A percentile compares a stretch with the other conserved stretches of the same genome.
phyloP scores from a whole-genome alignment of 169 alveolate species.

The Toxoplasma gondii region DNA sequence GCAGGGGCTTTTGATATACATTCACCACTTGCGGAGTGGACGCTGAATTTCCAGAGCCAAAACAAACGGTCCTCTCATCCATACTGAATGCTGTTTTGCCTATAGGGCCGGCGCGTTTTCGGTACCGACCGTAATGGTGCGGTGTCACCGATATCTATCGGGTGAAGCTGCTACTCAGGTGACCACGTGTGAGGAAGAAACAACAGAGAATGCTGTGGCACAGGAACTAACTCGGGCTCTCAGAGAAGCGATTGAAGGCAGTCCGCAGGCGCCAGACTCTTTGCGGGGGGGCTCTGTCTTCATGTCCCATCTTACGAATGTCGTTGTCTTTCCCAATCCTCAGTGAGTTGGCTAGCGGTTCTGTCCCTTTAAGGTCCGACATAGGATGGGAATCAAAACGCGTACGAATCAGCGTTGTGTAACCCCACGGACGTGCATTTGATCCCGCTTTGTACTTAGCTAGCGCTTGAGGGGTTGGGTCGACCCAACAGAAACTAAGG shows the following conservation, averaged over 20 bases:
- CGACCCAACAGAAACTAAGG: too few relatives aligned
- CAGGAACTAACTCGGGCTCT: neutral
- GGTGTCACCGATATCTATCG: neutral
- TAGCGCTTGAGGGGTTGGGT: too few relatives aligned
- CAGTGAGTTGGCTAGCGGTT: neutral
- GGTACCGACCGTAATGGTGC: neutral
- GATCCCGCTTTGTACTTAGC: too few relatives aligned
- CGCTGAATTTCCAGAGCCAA: too few relatives aligned
- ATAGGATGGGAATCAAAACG: too few relatives aligned
- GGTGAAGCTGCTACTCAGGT: neutral
- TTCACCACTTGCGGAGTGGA: too few relatives aligned
- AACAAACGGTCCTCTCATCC: too few relatives aligned
- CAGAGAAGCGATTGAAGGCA: neutral
- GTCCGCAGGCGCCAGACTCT: neutral
- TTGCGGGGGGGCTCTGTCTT: neutral
- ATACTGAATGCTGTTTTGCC: neutral
- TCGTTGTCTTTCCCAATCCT: neutral
- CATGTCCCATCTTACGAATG: constrained; percentile 7
- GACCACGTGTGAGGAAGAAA: neutral
- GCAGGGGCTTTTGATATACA: too few relatives aligned
- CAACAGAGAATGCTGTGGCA: neutral
- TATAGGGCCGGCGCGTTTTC: constrained; percentile 21
- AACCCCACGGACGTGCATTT: too few relatives aligned
- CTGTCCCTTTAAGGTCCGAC: neutral
- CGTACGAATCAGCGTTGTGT: too few relatives aligned